A percentile compares a stretch with the other conserved stretches of the same genome.
Evolutionary conservation across 2,329 filamentous ascomycete species (phyloP).

Genomic region (Niveomyces coronatus): DNA sequence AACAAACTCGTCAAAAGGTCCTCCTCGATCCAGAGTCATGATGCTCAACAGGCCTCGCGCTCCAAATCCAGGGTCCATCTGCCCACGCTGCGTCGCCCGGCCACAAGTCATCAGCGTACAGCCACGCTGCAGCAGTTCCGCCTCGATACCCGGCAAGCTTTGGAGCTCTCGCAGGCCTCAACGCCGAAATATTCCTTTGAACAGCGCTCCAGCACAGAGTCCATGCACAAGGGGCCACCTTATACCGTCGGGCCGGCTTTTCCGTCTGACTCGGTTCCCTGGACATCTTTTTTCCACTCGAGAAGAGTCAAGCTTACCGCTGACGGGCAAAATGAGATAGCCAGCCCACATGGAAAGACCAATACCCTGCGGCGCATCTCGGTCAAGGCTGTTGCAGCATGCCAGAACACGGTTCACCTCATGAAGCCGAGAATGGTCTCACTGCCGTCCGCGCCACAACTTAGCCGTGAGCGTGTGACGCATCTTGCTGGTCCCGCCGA

Average conservation of each 20-base stretch:
- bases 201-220: slow-evolving; percentile 19
- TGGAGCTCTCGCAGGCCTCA: slow-evolving; percentile 11
- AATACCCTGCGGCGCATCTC: slow-evolving; percentile 20
- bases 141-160: slow-evolving; percentile 16
- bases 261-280: slow-evolving; percentile 20
- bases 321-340: neutral
- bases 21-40: slow-evolving; percentile 41
- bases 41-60: slow-evolving; percentile 31
- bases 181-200: slow-evolving; percentile 26
- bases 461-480: neutral
- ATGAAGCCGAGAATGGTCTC: slow-evolving; percentile 28
- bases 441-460: neutral
- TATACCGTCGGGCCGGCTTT: neutral
- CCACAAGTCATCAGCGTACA: slow-evolving; percentile 70
- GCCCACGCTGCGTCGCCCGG: slow-evolving; percentile 58
- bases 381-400: slow-evolving; percentile 5
- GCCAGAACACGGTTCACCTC: slow-evolving; percentile 20
- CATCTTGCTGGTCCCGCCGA: slow-evolving; percentile 15
- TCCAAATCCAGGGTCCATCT: slow-evolving; percentile 45
- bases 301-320: slow-evolving; percentile 11
- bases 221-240: neutral
- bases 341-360: slow-evolving; percentile 1
- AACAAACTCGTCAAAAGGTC: slow-evolving; percentile 73
- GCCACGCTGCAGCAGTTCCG: slow-evolving; percentile 52
- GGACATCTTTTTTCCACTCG: slow-evolving; percentile 50